Conservation (phyloP, 176 grass and related monocot genomes). For the Phoenix dactylifera region DNA sequence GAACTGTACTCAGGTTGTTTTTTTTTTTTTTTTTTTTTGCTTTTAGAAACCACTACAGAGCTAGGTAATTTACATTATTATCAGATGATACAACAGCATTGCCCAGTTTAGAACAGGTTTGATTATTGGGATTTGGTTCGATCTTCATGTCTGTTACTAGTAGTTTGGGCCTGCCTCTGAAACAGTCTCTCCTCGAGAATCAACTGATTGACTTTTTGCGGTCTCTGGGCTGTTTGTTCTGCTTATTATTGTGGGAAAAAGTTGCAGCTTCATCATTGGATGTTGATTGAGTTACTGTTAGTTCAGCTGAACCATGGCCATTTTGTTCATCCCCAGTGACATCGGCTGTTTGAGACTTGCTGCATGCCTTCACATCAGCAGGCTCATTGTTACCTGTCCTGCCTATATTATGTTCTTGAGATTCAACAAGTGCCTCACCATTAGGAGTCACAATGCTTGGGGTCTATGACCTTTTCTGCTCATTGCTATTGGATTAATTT, state of each 20-base stretch:
- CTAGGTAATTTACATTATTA: no score
- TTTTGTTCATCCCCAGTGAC: constrained; percentile 2
- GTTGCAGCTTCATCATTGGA: constrained; percentile 20
- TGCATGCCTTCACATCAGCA: no score
- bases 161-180: constrained; percentile 18
- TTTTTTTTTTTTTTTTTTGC: no score
- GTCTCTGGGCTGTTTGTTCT: not conserved
- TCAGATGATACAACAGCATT: not conserved
- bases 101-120: not conserved
- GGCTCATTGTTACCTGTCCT: no score
- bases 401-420: no score
- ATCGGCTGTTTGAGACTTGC: no score
- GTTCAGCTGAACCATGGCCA: constrained; percentile 26
- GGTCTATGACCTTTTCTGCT: no score
- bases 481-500: no score
- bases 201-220: constrained; percentile 22
- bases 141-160: constrained; percentile 15
- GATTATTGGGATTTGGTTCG: not conserved
- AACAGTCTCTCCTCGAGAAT: constrained; percentile 9
- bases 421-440: no score
- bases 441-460: no score
- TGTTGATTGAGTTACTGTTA: constrained; percentile 13
- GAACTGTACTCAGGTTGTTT: no score
- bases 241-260: constrained; percentile 20
- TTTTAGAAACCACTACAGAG: no score